Percentiles rank a stretch among this genome's conserved stretches.
phyloP scores from a whole-genome alignment of 495 filamentous ascomycete genomes.

The Podospora pseudopauciseta region DNA sequence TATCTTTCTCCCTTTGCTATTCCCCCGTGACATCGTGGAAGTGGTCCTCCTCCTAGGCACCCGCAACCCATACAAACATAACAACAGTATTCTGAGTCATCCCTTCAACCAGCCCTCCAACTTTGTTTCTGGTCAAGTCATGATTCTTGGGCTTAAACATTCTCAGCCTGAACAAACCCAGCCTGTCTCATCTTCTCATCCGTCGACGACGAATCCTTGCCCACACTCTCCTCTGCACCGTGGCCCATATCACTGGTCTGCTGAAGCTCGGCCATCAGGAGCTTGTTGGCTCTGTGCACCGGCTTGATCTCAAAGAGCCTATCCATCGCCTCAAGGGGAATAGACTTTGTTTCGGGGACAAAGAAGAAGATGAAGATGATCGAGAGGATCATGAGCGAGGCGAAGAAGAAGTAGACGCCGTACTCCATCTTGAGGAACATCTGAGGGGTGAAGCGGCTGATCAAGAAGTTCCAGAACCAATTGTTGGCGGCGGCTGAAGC shows the following conservation, averaged over 20 bases:
- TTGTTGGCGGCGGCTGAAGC: constrained; percentile 66
- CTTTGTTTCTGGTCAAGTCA: neutral
- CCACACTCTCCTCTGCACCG: constrained; percentile 38
- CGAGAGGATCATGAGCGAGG: constrained; percentile 63
- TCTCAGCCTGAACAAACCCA: constrained; percentile 30
- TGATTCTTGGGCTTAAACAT: constrained; percentile 14
- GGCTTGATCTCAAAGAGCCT: constrained; percentile 56
- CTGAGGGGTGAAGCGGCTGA: constrained; percentile 68
- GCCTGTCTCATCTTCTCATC: constrained; percentile 25
- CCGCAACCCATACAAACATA: neutral
- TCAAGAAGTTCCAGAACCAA: constrained; percentile 75
- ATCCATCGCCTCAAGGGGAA: constrained; percentile 54
- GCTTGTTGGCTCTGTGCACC: constrained; percentile 50
- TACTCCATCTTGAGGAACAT: constrained; percentile 70
- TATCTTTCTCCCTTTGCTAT: no score
- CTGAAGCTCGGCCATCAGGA: constrained; percentile 48
- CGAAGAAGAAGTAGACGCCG: constrained; percentile 79
- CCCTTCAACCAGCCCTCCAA: neutral
- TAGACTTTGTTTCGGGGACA: constrained; percentile 50
- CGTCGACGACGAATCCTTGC: constrained; percentile 34
- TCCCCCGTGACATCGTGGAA: no score
- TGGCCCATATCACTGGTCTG: constrained; percentile 39
- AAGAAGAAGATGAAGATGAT: constrained; percentile 59
- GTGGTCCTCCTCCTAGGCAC: no score
- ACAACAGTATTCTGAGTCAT: neutral